phyloP scores from a whole-genome alignment of 2,329 filamentous ascomycete species.

The Lachnellula willkommii region DNA sequence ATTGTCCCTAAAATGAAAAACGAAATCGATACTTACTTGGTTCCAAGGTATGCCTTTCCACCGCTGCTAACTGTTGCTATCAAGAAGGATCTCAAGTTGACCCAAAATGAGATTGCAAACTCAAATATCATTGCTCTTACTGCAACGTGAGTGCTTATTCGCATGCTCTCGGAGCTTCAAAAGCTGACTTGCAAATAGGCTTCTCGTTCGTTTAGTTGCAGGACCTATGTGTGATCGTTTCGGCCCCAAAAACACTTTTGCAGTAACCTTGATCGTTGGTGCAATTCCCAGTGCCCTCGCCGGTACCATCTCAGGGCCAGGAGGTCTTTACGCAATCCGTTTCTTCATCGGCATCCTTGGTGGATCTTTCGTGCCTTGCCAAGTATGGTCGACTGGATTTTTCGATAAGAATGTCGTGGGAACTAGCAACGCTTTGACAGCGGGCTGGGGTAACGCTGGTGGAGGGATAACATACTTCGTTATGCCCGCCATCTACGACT shows the following conservation, averaged over 20 bases:
- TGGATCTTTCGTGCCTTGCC: slow-evolving; percentile 75
- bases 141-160: slow-evolving; percentile 43
- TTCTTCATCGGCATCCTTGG: slow-evolving; percentile 81
- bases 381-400: slow-evolving; percentile 89
- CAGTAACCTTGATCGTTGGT: slow-evolving; percentile 68
- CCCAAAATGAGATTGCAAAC: slow-evolving; percentile 68
- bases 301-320: slow-evolving; percentile 64
- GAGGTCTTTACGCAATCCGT: slow-evolving; percentile 64
- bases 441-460: slow-evolving; percentile 80
- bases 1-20: not conserved
- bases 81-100: slow-evolving; percentile 69
- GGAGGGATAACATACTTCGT: slow-evolving; percentile 90
- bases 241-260: slow-evolving; percentile 76
- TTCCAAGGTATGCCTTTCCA: slow-evolving; percentile 72
- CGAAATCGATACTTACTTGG: not conserved
- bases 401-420: slow-evolving; percentile 91
- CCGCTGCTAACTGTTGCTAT: slow-evolving; percentile 62
- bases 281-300: slow-evolving; percentile 78
- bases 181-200: slow-evolving; percentile 9
- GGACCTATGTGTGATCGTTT: slow-evolving; percentile 83
- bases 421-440: slow-evolving; percentile 79
- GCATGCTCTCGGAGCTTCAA: not conserved
- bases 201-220: slow-evolving; percentile 70
- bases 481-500: slow-evolving; percentile 86
- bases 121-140: slow-evolving; percentile 82